Percentiles rank a stretch among this genome's conserved stretches.
Conservation (phyloP, 805 yeast species). For the Sugiyamaella chiloensis region DNA sequence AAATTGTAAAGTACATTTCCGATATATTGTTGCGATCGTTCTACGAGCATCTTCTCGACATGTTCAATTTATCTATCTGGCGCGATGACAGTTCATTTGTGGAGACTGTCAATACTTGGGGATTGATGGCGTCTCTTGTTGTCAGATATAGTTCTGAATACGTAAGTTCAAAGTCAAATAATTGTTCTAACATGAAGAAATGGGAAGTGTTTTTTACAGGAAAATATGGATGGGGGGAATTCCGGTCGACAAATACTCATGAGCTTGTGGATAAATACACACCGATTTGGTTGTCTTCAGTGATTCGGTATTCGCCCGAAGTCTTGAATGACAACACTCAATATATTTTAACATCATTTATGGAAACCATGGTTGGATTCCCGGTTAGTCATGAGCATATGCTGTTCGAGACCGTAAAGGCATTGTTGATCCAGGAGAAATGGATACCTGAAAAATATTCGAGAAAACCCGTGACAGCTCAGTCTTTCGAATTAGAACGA, state of each 20-base stretch:
- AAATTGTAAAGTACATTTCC: too few relatives aligned
- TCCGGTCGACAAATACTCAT: too few relatives aligned
- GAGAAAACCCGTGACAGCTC: neutral
- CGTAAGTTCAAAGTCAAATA: conserved; percentile 5
- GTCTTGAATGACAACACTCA: neutral
- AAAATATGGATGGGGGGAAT: conserved; percentile 6
- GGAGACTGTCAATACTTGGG: neutral
- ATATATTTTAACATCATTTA: neutral
- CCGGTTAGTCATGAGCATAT: conserved; percentile 5
- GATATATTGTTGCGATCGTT: too few relatives aligned
- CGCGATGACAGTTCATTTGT: neutral
- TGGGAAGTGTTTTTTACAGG: conserved; percentile 8
- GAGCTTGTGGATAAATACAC: neutral
- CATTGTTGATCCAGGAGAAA: neutral
- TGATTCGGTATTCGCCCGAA: neutral
- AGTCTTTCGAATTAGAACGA: neutral
- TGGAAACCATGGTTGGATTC: neutral
- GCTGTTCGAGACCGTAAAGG: neutral
- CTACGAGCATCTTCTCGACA: neutral
- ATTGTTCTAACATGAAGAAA: too few relatives aligned
- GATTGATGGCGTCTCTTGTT: neutral
- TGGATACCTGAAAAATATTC: neutral
- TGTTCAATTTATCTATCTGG: neutral
- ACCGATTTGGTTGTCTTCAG: conserved; percentile 3
- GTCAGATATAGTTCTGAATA: neutral